Evolutionary conservation across 208 protist species (phyloP).

Genomic region (Wallacemonas sp.): DNA sequence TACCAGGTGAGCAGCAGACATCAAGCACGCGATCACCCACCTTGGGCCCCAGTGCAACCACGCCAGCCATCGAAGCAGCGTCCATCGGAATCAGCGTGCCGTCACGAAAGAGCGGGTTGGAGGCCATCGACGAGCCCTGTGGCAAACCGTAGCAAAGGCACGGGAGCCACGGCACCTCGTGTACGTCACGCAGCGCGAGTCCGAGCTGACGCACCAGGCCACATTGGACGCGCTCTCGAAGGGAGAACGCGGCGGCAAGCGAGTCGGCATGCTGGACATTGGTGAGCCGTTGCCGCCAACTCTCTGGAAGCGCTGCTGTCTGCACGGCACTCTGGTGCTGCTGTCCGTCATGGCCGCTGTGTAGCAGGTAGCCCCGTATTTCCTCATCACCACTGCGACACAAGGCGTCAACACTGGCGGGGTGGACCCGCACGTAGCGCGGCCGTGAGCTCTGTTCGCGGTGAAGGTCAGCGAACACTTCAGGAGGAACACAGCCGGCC

Average conservation of each 20-base stretch:
- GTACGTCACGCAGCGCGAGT: slow-evolving; percentile 23
- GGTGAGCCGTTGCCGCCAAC: background rate
- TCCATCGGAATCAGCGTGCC: slow-evolving; percentile 80
- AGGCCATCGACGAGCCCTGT: slow-evolving; percentile 27
- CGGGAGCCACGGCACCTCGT: slow-evolving; percentile 62
- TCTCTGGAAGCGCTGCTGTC: background rate
- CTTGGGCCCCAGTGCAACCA: slow-evolving; percentile 67
- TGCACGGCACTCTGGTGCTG: background rate
- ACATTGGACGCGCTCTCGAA: slow-evolving; percentile 8
- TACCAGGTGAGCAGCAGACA: slow-evolving; percentile 86
- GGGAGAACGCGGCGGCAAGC: background rate
- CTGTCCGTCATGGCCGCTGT: background rate
- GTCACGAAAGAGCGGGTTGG: slow-evolving; percentile 30
- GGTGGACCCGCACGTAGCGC: slow-evolving; percentile 68
- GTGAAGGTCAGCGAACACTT: slow-evolving; percentile 57
- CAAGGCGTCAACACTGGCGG: slow-evolving; percentile 10
- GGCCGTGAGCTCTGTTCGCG: slow-evolving; percentile 4
- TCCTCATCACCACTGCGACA: slow-evolving; percentile 10
- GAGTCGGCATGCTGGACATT: background rate
- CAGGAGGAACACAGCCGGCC: slow-evolving; percentile 39
- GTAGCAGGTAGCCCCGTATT: slow-evolving; percentile 1
- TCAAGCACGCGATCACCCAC: slow-evolving; percentile 74
- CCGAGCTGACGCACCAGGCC: slow-evolving; percentile 19
- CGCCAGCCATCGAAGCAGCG: slow-evolving; percentile 78
- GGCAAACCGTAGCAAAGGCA: slow-evolving; percentile 53